These are phyloP conservation scores for Bacterosira constricta DNA, from an alignment of 108 stramenopile genomes.

Conservation along the genomic window DNA sequence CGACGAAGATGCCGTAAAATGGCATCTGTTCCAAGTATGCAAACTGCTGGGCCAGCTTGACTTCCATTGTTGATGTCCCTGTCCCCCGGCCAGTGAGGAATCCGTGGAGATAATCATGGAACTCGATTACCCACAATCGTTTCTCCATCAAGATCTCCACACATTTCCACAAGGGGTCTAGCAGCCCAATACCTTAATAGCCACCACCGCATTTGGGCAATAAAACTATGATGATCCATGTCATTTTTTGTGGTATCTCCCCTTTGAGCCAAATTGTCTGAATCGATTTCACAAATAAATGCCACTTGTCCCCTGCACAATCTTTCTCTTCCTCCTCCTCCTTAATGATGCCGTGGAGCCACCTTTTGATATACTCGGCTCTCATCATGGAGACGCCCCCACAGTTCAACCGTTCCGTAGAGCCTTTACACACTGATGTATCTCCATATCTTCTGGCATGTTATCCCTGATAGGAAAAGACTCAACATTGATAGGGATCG, in stretches of 20 bases:
- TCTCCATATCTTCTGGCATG: too few relatives aligned
- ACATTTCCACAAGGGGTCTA: constrained; percentile 23
- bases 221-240: constrained; percentile 8
- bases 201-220: constrained; percentile 14
- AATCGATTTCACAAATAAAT: not conserved
- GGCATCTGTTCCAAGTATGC: not conserved
- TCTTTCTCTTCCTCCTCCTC: not conserved
- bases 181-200: constrained; percentile 15
- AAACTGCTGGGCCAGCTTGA: not conserved
- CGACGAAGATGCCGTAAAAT: constrained; percentile 7
- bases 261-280: constrained; percentile 9
- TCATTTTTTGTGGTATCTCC: constrained; percentile 7
- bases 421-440: too few relatives aligned
- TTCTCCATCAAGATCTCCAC: constrained; percentile 4
- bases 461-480: too few relatives aligned
- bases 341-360: not conserved
- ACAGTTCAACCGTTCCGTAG: not conserved
- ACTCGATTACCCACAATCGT: not conserved
- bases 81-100: constrained; percentile 12
- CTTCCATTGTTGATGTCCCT: too few relatives aligned
- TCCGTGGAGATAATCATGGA: constrained; percentile 20
- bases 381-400: not conserved
- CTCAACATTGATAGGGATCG: too few relatives aligned
- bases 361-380: constrained; percentile 6
- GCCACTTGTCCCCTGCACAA: not conserved